These are phyloP conservation scores for Gliomastix tumulicola DNA, from an alignment of 2,329 filamentous ascomycete genomes.

Conservation along the genomic window DNA sequence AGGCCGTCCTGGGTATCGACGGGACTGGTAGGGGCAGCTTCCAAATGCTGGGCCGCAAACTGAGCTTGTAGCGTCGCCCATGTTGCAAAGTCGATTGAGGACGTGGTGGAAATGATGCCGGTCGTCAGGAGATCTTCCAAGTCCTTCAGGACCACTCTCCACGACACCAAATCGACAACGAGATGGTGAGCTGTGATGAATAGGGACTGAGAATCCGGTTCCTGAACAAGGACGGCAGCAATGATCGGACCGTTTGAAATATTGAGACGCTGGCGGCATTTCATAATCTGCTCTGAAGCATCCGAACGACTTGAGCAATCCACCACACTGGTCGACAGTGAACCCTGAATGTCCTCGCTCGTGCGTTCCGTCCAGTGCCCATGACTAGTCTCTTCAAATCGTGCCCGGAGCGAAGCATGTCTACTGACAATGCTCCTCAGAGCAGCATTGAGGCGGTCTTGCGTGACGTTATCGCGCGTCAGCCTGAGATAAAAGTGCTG, in stretches of 20 bases:
- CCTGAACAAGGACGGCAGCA: conserved; percentile 36
- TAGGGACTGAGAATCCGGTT: conserved; percentile 17
- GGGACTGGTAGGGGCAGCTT: not conserved
- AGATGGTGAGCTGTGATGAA: conserved; percentile 22
- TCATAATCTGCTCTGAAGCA: not conserved
- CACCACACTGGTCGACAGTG: too few relatives aligned
- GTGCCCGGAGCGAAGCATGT: conserved; percentile 4
- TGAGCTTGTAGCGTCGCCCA: conserved; percentile 25
- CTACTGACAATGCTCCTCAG: not conserved
- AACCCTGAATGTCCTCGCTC: too few relatives aligned
- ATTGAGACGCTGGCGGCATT: not conserved
- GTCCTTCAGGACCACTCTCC: conserved; percentile 31
- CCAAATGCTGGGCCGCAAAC: conserved; percentile 9
- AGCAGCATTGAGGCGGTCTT: not conserved
- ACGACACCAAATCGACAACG: conserved; percentile 32
- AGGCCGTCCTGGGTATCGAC: not conserved
- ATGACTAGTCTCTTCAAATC: not conserved
- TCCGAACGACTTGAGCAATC: too few relatives aligned
- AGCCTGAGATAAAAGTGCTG: conserved; percentile 3
- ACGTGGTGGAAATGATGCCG: not conserved
- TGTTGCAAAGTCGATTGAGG: conserved; percentile 19
- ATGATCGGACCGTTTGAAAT: conserved; percentile 21
- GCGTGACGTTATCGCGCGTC: not conserved
- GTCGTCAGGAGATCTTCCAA: conserved; percentile 25
- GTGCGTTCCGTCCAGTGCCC: too few relatives aligned